Conservation (phyloP, 768 basidiomycete species). For the Lentinus brumalis region DNA sequence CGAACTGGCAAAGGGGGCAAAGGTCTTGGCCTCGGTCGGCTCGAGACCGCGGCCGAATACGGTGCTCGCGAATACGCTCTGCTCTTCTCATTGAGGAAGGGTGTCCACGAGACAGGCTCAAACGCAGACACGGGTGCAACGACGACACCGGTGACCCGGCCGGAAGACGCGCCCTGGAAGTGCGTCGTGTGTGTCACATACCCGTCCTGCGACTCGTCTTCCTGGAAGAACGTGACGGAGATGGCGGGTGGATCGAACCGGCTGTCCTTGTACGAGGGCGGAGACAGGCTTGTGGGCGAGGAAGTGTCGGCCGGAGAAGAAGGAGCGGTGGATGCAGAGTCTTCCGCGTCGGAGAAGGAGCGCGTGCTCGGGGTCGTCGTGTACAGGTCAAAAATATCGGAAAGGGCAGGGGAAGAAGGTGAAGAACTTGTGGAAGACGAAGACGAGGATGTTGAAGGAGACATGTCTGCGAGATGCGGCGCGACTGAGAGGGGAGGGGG, state of each 20-base stretch:
- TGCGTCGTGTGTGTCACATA: not conserved
- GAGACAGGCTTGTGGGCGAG: not conserved
- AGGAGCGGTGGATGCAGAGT: slow-evolving; percentile 12
- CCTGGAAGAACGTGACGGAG: slow-evolving; percentile 18
- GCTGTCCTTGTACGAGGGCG: slow-evolving; percentile 7
- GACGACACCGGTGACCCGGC: too few species aligned
- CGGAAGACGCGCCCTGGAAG: not conserved
- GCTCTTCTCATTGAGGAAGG: not conserved
- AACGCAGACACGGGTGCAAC: not conserved
- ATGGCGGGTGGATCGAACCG: slow-evolving; percentile 10
- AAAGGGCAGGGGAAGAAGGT: slow-evolving; percentile 12
- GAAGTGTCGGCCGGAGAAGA: slow-evolving; percentile 8
- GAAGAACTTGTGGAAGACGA: slow-evolving; percentile 6
- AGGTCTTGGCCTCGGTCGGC: not conserved
- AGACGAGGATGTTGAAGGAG: not conserved
- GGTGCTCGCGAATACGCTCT: not conserved
- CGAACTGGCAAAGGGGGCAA: slow-evolving; percentile 17
- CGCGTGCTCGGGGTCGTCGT: slow-evolving; percentile 5
- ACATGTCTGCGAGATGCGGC: slow-evolving; percentile 7
- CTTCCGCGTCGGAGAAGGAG: slow-evolving; percentile 6
- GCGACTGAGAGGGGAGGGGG: not conserved
- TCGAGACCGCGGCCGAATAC: not conserved
- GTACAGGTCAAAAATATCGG: slow-evolving; percentile 21
- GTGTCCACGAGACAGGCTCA: not conserved
- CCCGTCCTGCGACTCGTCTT: not conserved